Percentiles rank a stretch among this genome's conserved stretches.
phyloP scores from a whole-genome alignment of 495 filamentous ascomycete species.

The Cenococcum geophilum region DNA sequence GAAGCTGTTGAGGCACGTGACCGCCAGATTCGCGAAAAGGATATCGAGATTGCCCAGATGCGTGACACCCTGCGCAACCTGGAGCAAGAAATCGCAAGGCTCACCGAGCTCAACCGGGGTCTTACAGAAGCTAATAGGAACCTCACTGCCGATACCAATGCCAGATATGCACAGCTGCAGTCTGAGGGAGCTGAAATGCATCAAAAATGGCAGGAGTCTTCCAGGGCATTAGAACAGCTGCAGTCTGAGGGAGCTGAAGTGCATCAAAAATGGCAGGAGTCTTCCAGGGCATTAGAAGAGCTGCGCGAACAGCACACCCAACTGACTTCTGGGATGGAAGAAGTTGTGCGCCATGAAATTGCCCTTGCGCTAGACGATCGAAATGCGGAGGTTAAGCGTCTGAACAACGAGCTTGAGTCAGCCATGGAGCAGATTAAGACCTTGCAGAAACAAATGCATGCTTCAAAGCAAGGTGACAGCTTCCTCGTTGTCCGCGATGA shows the following conservation, averaged over 20 bases:
- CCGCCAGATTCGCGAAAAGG: conserved; percentile 52
- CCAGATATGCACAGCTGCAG: conserved; percentile 56
- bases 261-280: conserved; percentile 43
- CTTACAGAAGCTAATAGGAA: conserved; percentile 64
- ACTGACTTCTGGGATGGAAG: conserved; percentile 58
- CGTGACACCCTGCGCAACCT: conserved; percentile 69
- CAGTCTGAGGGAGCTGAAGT: conserved; percentile 50
- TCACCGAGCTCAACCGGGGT: conserved; percentile 68
- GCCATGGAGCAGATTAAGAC: conserved; percentile 71
- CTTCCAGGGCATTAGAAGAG: conserved; percentile 56
- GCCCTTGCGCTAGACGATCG: conserved; percentile 59
- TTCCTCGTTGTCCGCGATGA: conserved; percentile 80
- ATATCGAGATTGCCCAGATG: conserved; percentile 75
- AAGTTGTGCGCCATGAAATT: conserved; percentile 55
- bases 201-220: conserved; percentile 42
- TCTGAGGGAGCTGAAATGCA: conserved; percentile 45
- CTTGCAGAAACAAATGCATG: conserved; percentile 77
- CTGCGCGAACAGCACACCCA: conserved; percentile 54
- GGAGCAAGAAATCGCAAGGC: conserved; percentile 66
- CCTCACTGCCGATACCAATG: conserved; percentile 58
- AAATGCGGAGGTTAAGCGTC: conserved; percentile 67
- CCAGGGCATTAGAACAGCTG: conserved; percentile 58
- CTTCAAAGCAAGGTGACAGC: conserved; percentile 50
- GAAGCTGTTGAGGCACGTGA: conserved; percentile 53
- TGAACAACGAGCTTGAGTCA: conserved; percentile 69